phyloP scores from a whole-genome alignment of 169 alveolate genomes.

The Plasmodium berghei region DNA sequence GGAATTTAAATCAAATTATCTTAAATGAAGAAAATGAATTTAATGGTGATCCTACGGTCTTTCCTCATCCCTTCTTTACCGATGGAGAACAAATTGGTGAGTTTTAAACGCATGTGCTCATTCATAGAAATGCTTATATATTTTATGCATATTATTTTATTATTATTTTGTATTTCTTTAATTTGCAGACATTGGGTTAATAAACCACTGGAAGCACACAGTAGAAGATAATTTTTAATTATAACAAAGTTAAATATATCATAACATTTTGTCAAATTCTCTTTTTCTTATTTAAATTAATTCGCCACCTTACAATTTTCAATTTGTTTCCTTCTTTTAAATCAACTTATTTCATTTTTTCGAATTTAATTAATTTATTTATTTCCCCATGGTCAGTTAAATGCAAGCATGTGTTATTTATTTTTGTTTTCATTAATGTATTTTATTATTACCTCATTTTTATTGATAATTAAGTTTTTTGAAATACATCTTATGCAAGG shows the following conservation, averaged over 20 bases:
- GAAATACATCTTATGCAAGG: too few relatives aligned
- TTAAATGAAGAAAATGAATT: slow-evolving; percentile 9
- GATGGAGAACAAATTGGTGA: slow-evolving; percentile 14
- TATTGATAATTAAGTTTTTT: too few relatives aligned
- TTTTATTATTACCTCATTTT: too few relatives aligned
- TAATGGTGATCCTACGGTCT: slow-evolving; percentile 12
- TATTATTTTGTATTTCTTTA: background rate
- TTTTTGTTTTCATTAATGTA: too few relatives aligned
- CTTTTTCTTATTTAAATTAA: too few relatives aligned
- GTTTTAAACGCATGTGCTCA: background rate
- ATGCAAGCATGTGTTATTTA: too few relatives aligned
- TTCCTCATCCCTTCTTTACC: slow-evolving; percentile 22
- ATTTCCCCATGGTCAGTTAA: too few relatives aligned
- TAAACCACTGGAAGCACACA: slow-evolving; percentile 64
- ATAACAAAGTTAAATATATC: background rate
- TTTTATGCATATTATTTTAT: background rate
- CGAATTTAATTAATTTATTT: too few relatives aligned
- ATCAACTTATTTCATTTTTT: too few relatives aligned
- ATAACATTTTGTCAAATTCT: background rate
- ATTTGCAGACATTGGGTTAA: slow-evolving; percentile 57
- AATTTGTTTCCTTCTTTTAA: too few relatives aligned
- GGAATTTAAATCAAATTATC: slow-evolving; percentile 25
- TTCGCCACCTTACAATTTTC: too few relatives aligned
- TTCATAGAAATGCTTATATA: background rate
- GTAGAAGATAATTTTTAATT: slow-evolving; percentile 17